These are phyloP conservation scores for Boechera retrofracta DNA, from an alignment of 345 rosid species.

Conservation along the genomic window DNA sequence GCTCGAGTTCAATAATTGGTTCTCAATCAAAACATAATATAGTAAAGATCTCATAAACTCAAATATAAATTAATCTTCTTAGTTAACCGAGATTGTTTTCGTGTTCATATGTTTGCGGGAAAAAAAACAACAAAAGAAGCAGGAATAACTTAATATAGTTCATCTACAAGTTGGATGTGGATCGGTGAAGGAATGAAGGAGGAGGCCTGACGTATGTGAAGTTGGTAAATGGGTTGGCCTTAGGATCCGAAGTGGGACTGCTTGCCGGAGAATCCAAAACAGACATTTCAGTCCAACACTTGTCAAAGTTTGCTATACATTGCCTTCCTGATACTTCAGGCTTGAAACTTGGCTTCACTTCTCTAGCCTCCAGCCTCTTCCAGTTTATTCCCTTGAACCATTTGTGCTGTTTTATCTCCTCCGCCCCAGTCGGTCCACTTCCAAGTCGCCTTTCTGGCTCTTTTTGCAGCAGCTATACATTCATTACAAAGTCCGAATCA, in stretches of 20 bases:
- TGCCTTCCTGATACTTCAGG: conserved; percentile 82
- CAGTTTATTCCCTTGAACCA: conserved; percentile 92
- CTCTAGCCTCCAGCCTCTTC: conserved; percentile 81
- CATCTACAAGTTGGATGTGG: conserved; percentile 39
- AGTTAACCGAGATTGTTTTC: neutral
- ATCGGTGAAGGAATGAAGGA: conserved; percentile 55
- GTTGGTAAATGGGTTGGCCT: conserved; percentile 68
- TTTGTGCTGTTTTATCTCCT: conserved; percentile 79
- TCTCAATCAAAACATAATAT: conserved; percentile 10
- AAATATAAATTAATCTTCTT: neutral
- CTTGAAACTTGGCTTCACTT: conserved; percentile 75
- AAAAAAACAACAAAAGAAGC: neutral
- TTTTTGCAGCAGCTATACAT: conserved; percentile 79
- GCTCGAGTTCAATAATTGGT: conserved; percentile 13
- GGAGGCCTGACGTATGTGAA: conserved; percentile 77
- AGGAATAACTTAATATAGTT: neutral
- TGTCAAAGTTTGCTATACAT: conserved; percentile 91
- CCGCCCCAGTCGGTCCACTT: conserved; percentile 66
- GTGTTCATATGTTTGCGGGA: neutral
- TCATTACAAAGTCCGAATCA: conserved; percentile 15
- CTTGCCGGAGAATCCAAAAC: conserved; percentile 77
- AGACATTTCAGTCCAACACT: conserved; percentile 89
- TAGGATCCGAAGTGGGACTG: conserved; percentile 65
- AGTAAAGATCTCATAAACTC: neutral
- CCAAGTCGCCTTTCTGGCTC: conserved; percentile 78